Evolutionary conservation across 805 yeast genomes (phyloP).

Genomic region (Danielozyma ontarioensis): DNA sequence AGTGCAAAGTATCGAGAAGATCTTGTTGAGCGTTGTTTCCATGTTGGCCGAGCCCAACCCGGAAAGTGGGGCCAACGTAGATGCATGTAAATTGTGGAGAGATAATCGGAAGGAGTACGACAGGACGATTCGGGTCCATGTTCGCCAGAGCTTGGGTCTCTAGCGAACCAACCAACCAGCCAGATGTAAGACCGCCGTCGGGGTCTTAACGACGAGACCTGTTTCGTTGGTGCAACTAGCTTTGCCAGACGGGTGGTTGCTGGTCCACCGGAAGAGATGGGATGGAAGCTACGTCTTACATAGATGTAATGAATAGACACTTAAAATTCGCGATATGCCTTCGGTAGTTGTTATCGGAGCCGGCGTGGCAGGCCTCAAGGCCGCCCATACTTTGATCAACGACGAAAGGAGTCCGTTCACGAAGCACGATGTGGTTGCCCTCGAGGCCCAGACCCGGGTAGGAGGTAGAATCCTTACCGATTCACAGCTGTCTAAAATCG

Average conservation of each 20-base stretch:
- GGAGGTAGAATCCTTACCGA: conserved; percentile 21
- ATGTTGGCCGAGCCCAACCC: conserved; percentile 97
- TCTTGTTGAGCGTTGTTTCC: conserved; percentile 84
- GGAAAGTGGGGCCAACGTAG: conserved; percentile 90
- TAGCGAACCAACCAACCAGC: too few relatives aligned
- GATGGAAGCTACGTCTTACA: too few relatives aligned
- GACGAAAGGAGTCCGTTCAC: conserved; percentile 8
- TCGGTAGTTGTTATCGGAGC: conserved; percentile 18
- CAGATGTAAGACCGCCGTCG: neutral
- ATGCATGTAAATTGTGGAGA: conserved; percentile 84
- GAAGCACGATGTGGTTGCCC: conserved; percentile 10
- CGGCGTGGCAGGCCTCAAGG: conserved; percentile 20
- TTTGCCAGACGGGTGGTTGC: neutral
- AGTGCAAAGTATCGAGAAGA: conserved; percentile 96
- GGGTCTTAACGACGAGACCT: neutral
- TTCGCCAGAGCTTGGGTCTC: conserved; percentile 66
- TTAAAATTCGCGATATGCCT: too few relatives aligned
- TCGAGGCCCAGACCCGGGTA: conserved; percentile 19
- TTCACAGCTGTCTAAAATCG: conserved; percentile 9
- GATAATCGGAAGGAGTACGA: conserved; percentile 70
- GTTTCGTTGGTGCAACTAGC: neutral
- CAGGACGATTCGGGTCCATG: conserved; percentile 59
- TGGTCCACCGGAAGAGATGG: too few relatives aligned
- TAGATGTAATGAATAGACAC: too few relatives aligned
- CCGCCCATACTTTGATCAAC: conserved; percentile 20